Conservation (phyloP, 148 eudicot genomes). For the Fagopyrum esculentum region DNA sequence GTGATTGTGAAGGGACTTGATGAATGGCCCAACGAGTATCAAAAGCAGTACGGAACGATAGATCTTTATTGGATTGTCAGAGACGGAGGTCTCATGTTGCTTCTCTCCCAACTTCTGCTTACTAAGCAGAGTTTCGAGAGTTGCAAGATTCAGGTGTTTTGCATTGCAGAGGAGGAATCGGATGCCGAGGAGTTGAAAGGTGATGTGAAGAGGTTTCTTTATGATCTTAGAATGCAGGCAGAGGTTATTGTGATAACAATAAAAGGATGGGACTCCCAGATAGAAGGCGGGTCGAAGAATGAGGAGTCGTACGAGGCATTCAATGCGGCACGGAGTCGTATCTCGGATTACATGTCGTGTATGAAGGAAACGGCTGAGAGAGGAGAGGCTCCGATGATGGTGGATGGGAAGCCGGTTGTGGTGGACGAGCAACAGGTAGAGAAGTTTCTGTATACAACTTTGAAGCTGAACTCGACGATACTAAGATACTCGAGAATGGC, state of each 20-base stretch:
- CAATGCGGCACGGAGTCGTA: constrained; percentile 57
- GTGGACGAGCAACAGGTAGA: constrained; percentile 90
- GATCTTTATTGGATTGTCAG: constrained; percentile 98
- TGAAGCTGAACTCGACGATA: constrained; percentile 80
- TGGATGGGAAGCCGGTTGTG: constrained; percentile 65
- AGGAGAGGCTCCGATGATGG: constrained; percentile 58
- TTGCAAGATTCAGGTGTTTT: constrained; percentile 96
- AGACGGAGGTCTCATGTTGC: constrained; percentile 98
- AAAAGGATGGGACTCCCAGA: constrained; percentile 77
- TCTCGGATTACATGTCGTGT: constrained; percentile 41
- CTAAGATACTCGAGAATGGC: constrained; percentile 89
- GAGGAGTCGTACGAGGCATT: constrained; percentile 88
- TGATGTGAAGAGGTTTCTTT: constrained; percentile 88
- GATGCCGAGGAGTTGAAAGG: constrained; percentile 85
- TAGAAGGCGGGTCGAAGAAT: constrained; percentile 45
- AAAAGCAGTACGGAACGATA: constrained; percentile 87
- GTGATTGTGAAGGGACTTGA: constrained; percentile 97
- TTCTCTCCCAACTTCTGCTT: constrained; percentile 90
- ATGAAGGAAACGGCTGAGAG: constrained; percentile 57
- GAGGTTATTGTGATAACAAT: constrained; percentile 89
- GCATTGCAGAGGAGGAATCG: constrained; percentile 95
- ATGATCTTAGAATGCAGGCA: constrained; percentile 93
- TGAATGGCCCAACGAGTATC: constrained; percentile 96
- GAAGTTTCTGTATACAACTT: constrained; percentile 80
- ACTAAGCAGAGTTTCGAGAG: constrained; percentile 93